Evolutionary conservation across 1,284 basidiomycete species (phyloP).

Genomic region (Cryptococcus sp.): DNA sequence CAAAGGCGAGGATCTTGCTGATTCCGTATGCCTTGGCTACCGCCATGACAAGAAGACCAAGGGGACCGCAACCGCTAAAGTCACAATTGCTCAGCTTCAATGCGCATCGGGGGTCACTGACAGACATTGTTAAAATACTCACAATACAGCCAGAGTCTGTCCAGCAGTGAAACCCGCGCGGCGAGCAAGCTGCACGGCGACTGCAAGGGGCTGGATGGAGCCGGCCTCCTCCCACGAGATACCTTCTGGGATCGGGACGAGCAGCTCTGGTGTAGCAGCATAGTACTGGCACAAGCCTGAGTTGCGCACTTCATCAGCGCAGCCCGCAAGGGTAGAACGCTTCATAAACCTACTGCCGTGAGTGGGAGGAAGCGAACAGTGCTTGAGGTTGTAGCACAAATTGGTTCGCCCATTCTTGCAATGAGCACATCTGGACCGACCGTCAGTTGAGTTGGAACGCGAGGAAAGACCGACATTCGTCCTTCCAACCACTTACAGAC

Average conservation of each 20-base stretch:
- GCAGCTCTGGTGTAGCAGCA: neutral
- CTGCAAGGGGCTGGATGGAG: constrained; percentile 67
- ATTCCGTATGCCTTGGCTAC: constrained; percentile 85
- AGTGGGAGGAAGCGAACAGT: constrained; percentile 10
- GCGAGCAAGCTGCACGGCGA: constrained; percentile 67
- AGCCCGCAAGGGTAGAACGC: neutral
- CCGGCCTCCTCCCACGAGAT: constrained; percentile 5
- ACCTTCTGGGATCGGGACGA: constrained; percentile 1
- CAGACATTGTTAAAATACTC: neutral
- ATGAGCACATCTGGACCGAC: constrained; percentile 8
- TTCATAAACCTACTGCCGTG: constrained; percentile 7
- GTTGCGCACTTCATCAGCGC: neutral
- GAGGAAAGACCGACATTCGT: neutral
- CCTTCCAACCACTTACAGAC: neutral
- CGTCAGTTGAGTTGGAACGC: constrained; percentile 4
- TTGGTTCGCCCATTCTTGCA: constrained; percentile 14
- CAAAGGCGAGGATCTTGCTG: constrained; percentile 72
- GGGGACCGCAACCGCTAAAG: constrained; percentile 71
- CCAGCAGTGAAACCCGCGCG: constrained; percentile 19
- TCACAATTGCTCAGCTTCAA: neutral
- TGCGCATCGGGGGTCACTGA: no score
- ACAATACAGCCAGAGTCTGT: constrained; percentile 1
- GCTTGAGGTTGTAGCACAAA: constrained; percentile 13
- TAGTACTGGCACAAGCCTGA: constrained; percentile 7
- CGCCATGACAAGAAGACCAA: constrained; percentile 86